These are phyloP conservation scores for Colletotrichum filicis DNA, from an alignment of 2,329 filamentous ascomycete species.

Conservation along the genomic window DNA sequence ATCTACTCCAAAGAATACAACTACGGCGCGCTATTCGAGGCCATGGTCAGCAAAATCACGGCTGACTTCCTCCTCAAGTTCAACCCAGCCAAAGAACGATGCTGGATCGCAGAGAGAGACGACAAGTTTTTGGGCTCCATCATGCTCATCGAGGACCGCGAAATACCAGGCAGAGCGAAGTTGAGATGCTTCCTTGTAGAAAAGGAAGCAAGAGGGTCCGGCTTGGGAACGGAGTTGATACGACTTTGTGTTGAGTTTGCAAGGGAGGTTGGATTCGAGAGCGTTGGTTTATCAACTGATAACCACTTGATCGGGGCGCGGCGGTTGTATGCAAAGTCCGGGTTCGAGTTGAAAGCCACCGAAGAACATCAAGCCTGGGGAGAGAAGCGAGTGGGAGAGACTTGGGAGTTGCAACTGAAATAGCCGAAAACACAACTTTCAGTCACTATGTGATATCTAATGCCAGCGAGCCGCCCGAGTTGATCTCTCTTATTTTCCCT, in stretches of 20 bases:
- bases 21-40: conserved; percentile 38
- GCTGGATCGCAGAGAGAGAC: conserved; percentile 42
- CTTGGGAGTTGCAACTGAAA: conserved; percentile 30
- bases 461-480: not conserved
- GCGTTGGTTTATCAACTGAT: conserved; percentile 37
- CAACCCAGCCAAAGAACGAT: conserved; percentile 38
- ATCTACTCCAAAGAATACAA: conserved; percentile 38
- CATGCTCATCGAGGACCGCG: conserved; percentile 37
- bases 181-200: conserved; percentile 42
- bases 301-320: conserved; percentile 34
- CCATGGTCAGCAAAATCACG: conserved; percentile 37
- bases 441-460: not conserved
- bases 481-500: not conserved
- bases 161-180: conserved; percentile 34
- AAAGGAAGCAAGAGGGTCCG: conserved; percentile 35
- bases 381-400: not conserved
- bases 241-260: conserved; percentile 37
- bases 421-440: not conserved
- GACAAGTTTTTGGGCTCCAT: conserved; percentile 40
- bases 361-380: conserved; percentile 18
- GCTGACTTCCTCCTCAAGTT: conserved; percentile 41
- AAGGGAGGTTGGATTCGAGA: conserved; percentile 34
- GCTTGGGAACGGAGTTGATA: conserved; percentile 35
- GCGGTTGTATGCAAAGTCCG: conserved; percentile 36
- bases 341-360: conserved; percentile 30